Evolutionary conservation across 2,329 filamentous ascomycete genomes (phyloP), one percentile per base, ranked within the genome.

Genomic region (Diatrype stigma): DNA sequence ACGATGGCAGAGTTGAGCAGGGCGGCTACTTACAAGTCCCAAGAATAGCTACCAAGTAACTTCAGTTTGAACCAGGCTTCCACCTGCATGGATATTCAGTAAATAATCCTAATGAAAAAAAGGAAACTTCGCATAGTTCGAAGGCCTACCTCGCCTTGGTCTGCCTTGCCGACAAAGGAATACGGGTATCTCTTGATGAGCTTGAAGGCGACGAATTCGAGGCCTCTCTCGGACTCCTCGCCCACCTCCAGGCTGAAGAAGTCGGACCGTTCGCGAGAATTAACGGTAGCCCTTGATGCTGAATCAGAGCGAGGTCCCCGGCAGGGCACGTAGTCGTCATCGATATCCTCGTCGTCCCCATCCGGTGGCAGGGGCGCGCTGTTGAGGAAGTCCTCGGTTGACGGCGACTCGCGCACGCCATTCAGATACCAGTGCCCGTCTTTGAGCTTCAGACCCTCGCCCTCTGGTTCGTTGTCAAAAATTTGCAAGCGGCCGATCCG

Each of bases 1-100:
- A 30, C 40, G 10, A 34, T 23, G 12, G 12, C 23, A 5, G 40
- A 23, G 14, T 1, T 11, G 5, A 16, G 42, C 45, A 21, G 47
- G 51, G 19, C 3, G 35, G 3, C 30, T 19, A 76, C 85, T 77
- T 75, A 94, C 89, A 96, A 72, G 55, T 93, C 84, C 91, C 91
- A 96, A 11, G 73, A 63, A 52, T 82, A 77, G 2, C 73, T 69
- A 60, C 79, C 81, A 56, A 87, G 74, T 10, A 30, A 30, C 6
- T 10, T 6, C 10, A 37, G 4, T 37, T 37, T 37, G 34, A 37
- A 37, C 6, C 46, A 89, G 73, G 26, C 70, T 78, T 3, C 65
- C 4, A 68, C 70, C 75, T 78, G 21, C 7, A 2, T 26, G 46
- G 16, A n/a, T 32, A 51, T 60, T 42, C n/a, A n/a, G n/a, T n/a